Conservation (phyloP, 208 protist species). For the Trypanosoma theileri region DNA sequence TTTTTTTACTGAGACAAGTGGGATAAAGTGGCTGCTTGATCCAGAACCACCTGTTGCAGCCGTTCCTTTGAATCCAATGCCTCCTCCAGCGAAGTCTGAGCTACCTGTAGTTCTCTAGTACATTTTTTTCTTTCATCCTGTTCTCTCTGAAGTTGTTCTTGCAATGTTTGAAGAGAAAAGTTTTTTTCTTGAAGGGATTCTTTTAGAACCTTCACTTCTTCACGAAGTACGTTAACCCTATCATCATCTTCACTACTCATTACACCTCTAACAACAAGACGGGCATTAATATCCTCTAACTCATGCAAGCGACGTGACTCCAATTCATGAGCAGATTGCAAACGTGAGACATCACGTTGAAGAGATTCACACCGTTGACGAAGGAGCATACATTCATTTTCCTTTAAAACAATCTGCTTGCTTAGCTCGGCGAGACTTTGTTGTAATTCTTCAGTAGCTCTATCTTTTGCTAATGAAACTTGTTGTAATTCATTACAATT, state of each 20-base stretch:
- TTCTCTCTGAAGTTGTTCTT: conserved; percentile 36
- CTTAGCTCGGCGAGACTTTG: conserved; percentile 76
- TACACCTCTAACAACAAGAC: conserved; percentile 61
- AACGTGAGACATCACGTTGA: conserved; percentile 42
- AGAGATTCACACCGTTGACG: conserved; percentile 59
- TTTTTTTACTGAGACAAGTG: conserved; percentile 47
- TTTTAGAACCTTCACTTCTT: conserved; percentile 30
- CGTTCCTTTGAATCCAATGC: conserved; percentile 64
- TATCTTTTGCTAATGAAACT: conserved; percentile 52
- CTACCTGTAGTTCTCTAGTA: conserved; percentile 27
- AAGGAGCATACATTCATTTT: conserved; percentile 76
- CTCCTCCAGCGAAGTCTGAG: conserved; percentile 44
- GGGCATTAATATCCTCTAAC: conserved; percentile 74
- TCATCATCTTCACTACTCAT: conserved; percentile 34
- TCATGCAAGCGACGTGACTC: conserved; percentile 43
- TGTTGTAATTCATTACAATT: conserved; percentile 57
- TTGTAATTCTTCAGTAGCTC: conserved; percentile 68
- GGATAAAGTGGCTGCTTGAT: conserved; percentile 73
- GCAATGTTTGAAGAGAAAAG: conserved; percentile 8
- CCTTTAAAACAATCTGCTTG: conserved; percentile 77
- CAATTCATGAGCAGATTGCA: conserved; percentile 34
- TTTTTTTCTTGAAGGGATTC: conserved; percentile 28
- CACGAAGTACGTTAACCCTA: conserved; percentile 24
- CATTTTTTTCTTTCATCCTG: conserved; percentile 24
- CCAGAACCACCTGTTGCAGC: conserved; percentile 73